Evolutionary conservation across 108 stramenopile species (phyloP).

Genomic region (Schizochytrium sp.): DNA sequence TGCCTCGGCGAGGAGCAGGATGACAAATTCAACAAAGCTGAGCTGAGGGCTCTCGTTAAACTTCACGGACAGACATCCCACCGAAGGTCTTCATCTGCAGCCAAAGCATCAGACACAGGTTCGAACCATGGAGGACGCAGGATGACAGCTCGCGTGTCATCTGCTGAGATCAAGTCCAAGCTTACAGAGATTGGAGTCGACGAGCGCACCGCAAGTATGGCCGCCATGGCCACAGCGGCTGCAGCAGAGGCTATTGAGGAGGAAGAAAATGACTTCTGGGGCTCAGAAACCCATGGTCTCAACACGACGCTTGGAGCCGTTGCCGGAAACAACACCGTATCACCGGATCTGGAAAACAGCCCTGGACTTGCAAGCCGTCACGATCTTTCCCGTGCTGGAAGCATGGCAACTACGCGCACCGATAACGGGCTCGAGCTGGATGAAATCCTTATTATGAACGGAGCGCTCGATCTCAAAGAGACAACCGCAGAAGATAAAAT

Average conservation of each 20-base stretch:
- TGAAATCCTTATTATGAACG: constrained; percentile 50
- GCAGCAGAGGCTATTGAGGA: constrained; percentile 31
- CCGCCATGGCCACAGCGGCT: constrained; percentile 45
- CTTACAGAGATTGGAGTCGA: constrained; percentile 41
- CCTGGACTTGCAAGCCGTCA: neutral
- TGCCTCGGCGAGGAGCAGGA: constrained; percentile 74
- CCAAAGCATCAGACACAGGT: too few relatives aligned
- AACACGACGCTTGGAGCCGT: neutral
- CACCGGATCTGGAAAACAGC: neutral
- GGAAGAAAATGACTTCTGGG: constrained; percentile 28
- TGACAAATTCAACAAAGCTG: constrained; percentile 68
- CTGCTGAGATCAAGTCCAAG: constrained; percentile 42
- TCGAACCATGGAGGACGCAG: too few relatives aligned
- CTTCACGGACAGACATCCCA: constrained; percentile 81
- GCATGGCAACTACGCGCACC: constrained; percentile 20
- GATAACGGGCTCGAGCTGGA: constrained; percentile 39
- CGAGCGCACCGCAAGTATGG: constrained; percentile 49
- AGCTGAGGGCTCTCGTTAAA: constrained; percentile 82
- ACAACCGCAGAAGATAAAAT: constrained; percentile 46
- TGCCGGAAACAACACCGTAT: neutral
- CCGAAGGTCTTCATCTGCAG: too few relatives aligned
- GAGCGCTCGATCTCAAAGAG: constrained; percentile 55
- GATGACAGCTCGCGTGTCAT: neutral
- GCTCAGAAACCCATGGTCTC: neutral
- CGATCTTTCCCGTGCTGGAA: neutral